These are phyloP conservation scores for Parsonsia alboflavescens DNA, from an alignment of 257 asterid species.

Conservation along the genomic window DNA sequence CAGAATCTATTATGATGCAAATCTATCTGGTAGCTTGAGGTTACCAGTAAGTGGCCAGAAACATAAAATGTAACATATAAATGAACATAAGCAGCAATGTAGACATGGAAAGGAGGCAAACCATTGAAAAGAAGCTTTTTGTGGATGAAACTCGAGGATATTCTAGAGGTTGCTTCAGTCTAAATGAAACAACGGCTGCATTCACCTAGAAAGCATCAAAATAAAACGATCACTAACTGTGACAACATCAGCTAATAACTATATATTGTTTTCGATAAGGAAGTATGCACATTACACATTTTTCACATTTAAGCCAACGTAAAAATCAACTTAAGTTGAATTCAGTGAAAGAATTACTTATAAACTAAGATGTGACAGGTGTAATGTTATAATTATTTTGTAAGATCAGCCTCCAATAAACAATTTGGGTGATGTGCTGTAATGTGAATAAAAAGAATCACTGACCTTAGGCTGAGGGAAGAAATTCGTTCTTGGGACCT, in stretches of 20 bases:
- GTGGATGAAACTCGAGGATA: slow-evolving; percentile 77
- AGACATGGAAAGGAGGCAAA: slow-evolving; percentile 16
- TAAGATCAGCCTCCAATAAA: not conserved
- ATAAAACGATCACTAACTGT: not conserved
- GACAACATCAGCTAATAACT: not conserved
- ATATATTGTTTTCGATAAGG: not conserved
- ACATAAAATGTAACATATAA: not conserved
- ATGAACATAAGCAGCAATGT: not conserved
- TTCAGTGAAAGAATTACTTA: not conserved
- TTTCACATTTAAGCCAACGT: not conserved
- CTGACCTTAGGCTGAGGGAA: slow-evolving; percentile 93
- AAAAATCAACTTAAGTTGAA: not conserved
- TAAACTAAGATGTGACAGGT: not conserved
- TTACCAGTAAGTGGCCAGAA: too few relatives aligned
- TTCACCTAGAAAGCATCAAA: slow-evolving; percentile 56
- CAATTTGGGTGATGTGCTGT: not conserved
- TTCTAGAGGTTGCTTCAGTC: slow-evolving; percentile 55
- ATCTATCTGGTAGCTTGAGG: not conserved
- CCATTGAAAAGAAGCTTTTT: slow-evolving; percentile 96
- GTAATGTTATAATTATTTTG: not conserved
- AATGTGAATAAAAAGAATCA: not conserved
- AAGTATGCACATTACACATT: not conserved
- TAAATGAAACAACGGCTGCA: slow-evolving; percentile 81
- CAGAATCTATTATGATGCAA: not conserved
- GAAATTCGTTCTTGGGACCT: slow-evolving; percentile 76